A percentile compares a stretch with the other conserved stretches of the same genome.
Evolutionary conservation across 208 protist genomes (phyloP).

Genomic region (Entamoeba dispar): DNA sequence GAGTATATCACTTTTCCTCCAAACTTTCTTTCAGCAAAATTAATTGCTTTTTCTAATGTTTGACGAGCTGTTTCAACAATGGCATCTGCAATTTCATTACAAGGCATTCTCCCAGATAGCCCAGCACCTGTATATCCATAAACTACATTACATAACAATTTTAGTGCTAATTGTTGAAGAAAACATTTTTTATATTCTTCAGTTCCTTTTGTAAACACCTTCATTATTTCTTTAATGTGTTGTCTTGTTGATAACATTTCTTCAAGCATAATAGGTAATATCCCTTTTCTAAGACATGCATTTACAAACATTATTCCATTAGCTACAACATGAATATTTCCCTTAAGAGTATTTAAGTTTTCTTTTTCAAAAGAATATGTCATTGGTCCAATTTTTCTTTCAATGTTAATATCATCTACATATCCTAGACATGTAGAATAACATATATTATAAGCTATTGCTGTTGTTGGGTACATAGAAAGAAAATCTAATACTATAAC

Average conservation of each 20-base stretch:
- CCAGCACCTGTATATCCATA: slow-evolving; percentile 58
- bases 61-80: slow-evolving; percentile 50
- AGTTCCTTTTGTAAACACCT: slow-evolving; percentile 13
- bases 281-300: slow-evolving; percentile 21
- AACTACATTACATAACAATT: slow-evolving; percentile 61
- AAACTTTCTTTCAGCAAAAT: neutral
- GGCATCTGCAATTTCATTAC: slow-evolving; percentile 48
- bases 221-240: slow-evolving; percentile 46
- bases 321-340: slow-evolving; percentile 1
- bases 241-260: slow-evolving; percentile 49
- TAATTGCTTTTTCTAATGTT: slow-evolving; percentile 42
- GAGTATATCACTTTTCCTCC: slow-evolving; percentile 50
- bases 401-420: neutral
- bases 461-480: slow-evolving; percentile 59
- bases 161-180: slow-evolving; percentile 48
- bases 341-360: neutral
- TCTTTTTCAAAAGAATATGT: neutral
- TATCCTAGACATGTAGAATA: slow-evolving; percentile 56
- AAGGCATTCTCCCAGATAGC: slow-evolving; percentile 61
- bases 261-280: slow-evolving; percentile 42
- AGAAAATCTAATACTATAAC: slow-evolving; percentile 65
- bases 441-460: slow-evolving; percentile 63
- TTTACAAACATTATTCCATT: slow-evolving; percentile 24
- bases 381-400: neutral
- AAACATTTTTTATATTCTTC: slow-evolving; percentile 9